phyloP scores from a whole-genome alignment of 1,284 basidiomycete species.

The Microbotryomycetes sp. region DNA sequence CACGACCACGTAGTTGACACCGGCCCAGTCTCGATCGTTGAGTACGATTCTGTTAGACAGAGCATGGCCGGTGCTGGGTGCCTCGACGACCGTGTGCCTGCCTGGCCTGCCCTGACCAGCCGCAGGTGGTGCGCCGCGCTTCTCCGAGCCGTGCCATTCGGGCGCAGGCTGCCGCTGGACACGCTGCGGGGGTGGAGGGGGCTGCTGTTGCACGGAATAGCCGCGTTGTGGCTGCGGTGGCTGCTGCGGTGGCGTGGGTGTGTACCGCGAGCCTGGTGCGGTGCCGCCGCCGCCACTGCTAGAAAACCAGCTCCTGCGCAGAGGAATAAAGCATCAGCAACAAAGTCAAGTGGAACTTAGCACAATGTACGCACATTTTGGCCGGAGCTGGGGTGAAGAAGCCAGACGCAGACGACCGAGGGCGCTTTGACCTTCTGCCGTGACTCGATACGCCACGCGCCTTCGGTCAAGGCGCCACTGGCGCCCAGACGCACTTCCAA shows the following conservation, averaged over 20 bases:
- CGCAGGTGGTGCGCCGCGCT: background rate
- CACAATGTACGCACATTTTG: no score
- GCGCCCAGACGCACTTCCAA: no score
- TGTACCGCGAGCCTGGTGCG: background rate
- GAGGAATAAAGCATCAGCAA: background rate
- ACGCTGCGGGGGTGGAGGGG: background rate
- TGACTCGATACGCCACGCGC: no score
- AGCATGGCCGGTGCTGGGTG: slow-evolving; percentile 52
- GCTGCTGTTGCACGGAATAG: slow-evolving; percentile 29
- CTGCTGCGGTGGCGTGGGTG: background rate
- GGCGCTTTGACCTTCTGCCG: no score
- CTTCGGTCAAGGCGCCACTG: no score
- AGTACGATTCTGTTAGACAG: slow-evolving; percentile 76
- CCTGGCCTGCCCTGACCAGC: slow-evolving; percentile 6
- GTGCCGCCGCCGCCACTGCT: background rate
- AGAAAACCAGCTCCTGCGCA: slow-evolving; percentile 11
- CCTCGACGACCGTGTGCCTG: slow-evolving; percentile 42
- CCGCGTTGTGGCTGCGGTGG: slow-evolving; percentile 35
- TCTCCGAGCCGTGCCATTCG: background rate
- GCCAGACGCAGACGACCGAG: no score
- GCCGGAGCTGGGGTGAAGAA: no score
- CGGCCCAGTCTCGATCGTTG: slow-evolving; percentile 59
- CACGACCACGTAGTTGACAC: slow-evolving; percentile 27
- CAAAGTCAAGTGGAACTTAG: no score
- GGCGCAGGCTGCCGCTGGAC: background rate